Percentiles rank a stretch among this genome's conserved stretches.
These are phyloP conservation scores for Schizothecium vesticola DNA, from an alignment of 495 filamentous ascomycete genomes.

Conservation along the genomic window DNA sequence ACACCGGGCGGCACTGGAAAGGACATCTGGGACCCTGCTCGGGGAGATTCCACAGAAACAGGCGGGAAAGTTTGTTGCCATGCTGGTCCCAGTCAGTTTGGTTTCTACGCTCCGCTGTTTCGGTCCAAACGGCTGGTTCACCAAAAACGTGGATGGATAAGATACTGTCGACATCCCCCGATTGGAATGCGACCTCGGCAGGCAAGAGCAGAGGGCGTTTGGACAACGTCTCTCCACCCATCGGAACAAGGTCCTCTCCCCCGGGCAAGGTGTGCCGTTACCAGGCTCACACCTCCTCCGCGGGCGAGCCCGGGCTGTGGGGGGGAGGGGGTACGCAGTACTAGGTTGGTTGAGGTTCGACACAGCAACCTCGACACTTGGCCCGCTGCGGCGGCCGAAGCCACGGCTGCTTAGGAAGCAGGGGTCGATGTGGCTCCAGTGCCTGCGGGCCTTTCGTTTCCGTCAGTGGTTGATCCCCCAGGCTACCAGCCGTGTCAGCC, in stretches of 20 bases:
- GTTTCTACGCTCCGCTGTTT: conserved; percentile 16
- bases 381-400: conserved; percentile 15
- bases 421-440: conserved; percentile 7
- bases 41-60: conserved; percentile 14
- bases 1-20: neutral
- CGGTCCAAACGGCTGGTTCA: conserved; percentile 15
- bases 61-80: conserved; percentile 14
- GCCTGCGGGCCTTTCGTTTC: conserved; percentile 8
- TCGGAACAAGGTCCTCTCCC: conserved; percentile 12
- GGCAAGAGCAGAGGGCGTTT: conserved; percentile 15
- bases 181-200: conserved; percentile 17
- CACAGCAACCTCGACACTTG: neutral
- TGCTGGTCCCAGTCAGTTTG: conserved; percentile 12
- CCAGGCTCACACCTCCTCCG: conserved; percentile 11
- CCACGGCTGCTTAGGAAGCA: conserved; percentile 6
- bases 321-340: neutral
- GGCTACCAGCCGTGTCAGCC: conserved; percentile 10
- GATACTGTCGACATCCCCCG: conserved; percentile 1
- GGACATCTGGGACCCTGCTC: conserved; percentile 18
- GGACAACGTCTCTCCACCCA: conserved; percentile 8
- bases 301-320: conserved; percentile 13
- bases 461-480: conserved; percentile 5
- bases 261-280: conserved; percentile 6
- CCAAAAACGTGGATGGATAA: conserved; percentile 18
- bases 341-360: neutral